phyloP scores from a whole-genome alignment of 75 land plant species.

The Chamaecyparis obtusa region DNA sequence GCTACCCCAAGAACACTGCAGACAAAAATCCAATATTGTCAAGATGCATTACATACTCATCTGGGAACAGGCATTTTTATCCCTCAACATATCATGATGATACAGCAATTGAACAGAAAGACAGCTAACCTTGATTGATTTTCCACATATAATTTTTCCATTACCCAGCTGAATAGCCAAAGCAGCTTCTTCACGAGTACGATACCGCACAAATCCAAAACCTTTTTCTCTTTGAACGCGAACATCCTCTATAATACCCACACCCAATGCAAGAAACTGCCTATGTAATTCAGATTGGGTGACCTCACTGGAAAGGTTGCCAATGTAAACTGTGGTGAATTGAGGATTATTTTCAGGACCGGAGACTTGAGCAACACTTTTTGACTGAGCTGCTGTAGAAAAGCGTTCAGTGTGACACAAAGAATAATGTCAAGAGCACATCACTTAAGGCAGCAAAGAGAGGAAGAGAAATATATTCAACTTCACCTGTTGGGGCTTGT shows the following conservation, averaged over 20 bases:
- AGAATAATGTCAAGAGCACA: background rate
- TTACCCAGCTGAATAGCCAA: conserved; percentile 89
- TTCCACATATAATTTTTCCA: conserved; percentile 70
- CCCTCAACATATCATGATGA: background rate
- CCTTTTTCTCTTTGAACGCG: conserved; percentile 95
- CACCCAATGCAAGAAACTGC: conserved; percentile 81
- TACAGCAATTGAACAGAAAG: background rate
- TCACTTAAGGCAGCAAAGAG: background rate
- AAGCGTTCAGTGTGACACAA: background rate
- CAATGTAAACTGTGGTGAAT: conserved; percentile 97
- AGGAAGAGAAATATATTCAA: background rate
- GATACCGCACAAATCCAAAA: conserved; percentile 97
- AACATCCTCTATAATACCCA: conserved; percentile 92
- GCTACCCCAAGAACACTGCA: conserved; percentile 99
- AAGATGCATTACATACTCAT: background rate
- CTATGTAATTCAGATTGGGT: conserved; percentile 88
- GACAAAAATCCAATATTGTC: background rate
- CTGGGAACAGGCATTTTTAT: background rate
- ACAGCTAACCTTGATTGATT: conserved; percentile 75
- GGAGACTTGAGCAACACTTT: conserved; percentile 36
- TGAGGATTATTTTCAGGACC: conserved; percentile 92
- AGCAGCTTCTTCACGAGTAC: conserved; percentile 93
- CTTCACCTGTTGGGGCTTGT: background rate
- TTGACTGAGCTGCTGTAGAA: conserved; percentile 21
- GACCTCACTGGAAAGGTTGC: conserved; percentile 97